Evolutionary conservation across 495 filamentous ascomycete species (phyloP).

Genomic region (Parmelia sp.): DNA sequence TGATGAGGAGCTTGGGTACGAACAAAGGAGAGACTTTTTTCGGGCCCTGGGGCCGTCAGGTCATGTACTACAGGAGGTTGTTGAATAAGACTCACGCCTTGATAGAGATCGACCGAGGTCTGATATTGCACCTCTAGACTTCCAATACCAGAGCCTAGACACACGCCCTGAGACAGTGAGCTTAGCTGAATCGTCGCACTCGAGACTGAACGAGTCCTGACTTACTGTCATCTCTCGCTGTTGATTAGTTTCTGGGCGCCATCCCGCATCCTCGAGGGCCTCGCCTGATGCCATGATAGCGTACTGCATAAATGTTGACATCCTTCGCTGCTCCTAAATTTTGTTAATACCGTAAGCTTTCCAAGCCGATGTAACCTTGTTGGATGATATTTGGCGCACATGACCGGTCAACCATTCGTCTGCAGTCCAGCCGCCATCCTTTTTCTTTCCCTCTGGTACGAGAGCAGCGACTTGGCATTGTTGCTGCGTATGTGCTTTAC

Average conservation of each 20-base stretch:
- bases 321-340: constrained; percentile 64
- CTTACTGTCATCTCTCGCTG: constrained; percentile 62
- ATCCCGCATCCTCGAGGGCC: constrained; percentile 76
- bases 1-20: constrained; percentile 86
- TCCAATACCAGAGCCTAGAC: constrained; percentile 93
- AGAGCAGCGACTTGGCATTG: constrained; percentile 80
- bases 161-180: constrained; percentile 58
- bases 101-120: constrained; percentile 67
- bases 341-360: constrained; percentile 9
- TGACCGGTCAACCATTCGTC: constrained; percentile 67
- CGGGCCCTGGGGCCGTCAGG: constrained; percentile 55
- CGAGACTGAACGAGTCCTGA: not conserved
- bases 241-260: constrained; percentile 56
- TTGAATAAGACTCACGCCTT: constrained; percentile 50
- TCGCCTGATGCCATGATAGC: constrained; percentile 82
- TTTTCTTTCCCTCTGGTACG: constrained; percentile 57
- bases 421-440: constrained; percentile 60
- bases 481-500: constrained; percentile 57
- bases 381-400: constrained; percentile 31
- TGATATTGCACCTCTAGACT: constrained; percentile 84
- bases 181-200: not conserved
- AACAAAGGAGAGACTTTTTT: constrained; percentile 89
- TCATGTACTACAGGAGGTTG: not conserved
- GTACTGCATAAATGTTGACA: constrained; percentile 90
- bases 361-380: not conserved